These are phyloP conservation scores for Streptanthus diversifolius DNA, from an alignment of 345 rosid species.

Conservation along the genomic window DNA sequence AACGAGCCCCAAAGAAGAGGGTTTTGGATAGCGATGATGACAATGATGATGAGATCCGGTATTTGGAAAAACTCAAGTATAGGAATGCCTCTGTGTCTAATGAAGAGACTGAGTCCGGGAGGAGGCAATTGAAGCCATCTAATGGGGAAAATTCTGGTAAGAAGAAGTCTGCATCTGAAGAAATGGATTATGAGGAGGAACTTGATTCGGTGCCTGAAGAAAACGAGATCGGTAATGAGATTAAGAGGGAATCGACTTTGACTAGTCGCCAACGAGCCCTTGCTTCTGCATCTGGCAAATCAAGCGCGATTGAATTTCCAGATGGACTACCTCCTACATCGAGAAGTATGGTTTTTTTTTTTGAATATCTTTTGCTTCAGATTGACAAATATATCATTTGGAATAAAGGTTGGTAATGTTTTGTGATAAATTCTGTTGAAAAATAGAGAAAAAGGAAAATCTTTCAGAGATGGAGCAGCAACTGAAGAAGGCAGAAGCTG, in stretches of 20 bases:
- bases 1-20: conserved; percentile 65
- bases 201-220: conserved; percentile 52
- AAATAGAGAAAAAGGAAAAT: conserved; percentile 76
- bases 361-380: neutral
- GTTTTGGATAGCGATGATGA: conserved; percentile 56
- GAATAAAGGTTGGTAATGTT: neutral
- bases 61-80: conserved; percentile 70
- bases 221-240: conserved; percentile 47
- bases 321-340: conserved; percentile 82
- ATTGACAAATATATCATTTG: neutral
- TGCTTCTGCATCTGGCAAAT: conserved; percentile 60
- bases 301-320: conserved; percentile 69
- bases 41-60: conserved; percentile 83
- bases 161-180: conserved; percentile 46
- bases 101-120: conserved; percentile 58
- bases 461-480: conserved; percentile 85
- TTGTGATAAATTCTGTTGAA: neutral
- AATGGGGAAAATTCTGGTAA: conserved; percentile 57
- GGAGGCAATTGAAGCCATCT: conserved; percentile 59
- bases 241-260: conserved; percentile 62
- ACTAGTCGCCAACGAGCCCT: conserved; percentile 92
- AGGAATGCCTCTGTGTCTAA: conserved; percentile 41
- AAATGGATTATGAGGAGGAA: conserved; percentile 58
- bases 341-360: conserved; percentile 59
- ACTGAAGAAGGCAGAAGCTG: conserved; percentile 86